Conservation (phyloP, 1,284 basidiomycete genomes). For the Trichosporon coremiiforme region DNA sequence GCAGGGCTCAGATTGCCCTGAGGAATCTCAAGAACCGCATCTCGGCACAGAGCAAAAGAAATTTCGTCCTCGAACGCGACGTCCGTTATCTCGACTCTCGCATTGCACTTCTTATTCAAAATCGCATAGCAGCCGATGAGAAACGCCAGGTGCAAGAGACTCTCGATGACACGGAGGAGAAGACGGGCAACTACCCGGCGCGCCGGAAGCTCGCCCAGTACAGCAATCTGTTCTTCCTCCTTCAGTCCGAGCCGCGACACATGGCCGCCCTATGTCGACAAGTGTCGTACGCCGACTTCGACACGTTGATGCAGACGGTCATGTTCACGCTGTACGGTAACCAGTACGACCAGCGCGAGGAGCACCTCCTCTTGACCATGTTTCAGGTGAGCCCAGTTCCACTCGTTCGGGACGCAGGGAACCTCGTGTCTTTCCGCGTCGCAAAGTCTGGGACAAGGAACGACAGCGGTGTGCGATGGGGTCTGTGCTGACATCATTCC, state of each 20-base stretch:
- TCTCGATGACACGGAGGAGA: constrained; percentile 87
- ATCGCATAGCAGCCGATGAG: constrained; percentile 95
- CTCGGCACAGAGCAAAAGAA: constrained; percentile 98
- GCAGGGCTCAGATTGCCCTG: constrained; percentile 93
- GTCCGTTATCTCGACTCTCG: constrained; percentile 97
- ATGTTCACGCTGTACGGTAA: constrained; percentile 99
- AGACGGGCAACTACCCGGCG: constrained; percentile 78
- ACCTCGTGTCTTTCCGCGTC: constrained; percentile 14
- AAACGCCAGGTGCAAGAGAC: constrained; percentile 92
- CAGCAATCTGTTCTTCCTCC: constrained; percentile 96
- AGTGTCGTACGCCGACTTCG: constrained; percentile 93
- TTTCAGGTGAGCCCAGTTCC: constrained; percentile 64
- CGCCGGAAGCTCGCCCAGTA: constrained; percentile 90
- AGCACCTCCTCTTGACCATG: constrained; percentile 97
- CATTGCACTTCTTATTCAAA: constrained; percentile 96
- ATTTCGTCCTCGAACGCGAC: constrained; percentile 97
- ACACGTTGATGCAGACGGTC: constrained; percentile 97
- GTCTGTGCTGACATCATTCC: constrained; percentile 31
- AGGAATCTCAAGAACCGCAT: constrained; percentile 96
- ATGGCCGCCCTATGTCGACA: constrained; percentile 96
- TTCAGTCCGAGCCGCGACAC: constrained; percentile 96
- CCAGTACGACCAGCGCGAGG: constrained; percentile 98
- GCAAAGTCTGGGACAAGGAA: background rate
- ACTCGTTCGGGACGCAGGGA: background rate
- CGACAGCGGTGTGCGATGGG: constrained; percentile 3